Evolutionary conservation across 2,329 filamentous ascomycete species (phyloP).

Genomic region (Phialocephala sp.): DNA sequence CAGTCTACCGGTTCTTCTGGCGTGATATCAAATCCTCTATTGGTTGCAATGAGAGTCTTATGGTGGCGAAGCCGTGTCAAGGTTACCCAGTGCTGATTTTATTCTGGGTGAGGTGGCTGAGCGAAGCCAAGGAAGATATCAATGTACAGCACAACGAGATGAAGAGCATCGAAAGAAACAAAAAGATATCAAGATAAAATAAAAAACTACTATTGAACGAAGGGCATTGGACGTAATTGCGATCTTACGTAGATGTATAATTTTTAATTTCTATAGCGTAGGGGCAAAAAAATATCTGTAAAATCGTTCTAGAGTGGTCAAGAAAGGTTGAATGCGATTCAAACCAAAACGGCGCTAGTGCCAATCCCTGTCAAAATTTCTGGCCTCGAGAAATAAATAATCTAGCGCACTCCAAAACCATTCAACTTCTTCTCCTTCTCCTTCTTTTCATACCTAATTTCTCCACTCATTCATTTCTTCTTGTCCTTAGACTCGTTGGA

Average conservation of each 20-base stretch:
- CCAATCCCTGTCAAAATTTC: neutral
- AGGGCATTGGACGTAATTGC: too few relatives aligned
- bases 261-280: neutral
- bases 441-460: neutral
- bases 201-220: too few relatives aligned
- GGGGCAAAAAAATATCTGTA: neutral
- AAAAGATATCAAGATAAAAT: too few relatives aligned
- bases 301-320: neutral
- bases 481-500: conserved; percentile 10
- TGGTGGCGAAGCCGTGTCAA: conserved; percentile 10
- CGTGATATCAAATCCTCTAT: neutral
- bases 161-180: neutral
- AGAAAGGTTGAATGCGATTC: neutral
- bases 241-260: too few relatives aligned
- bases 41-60: neutral
- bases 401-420: neutral
- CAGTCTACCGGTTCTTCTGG: neutral
- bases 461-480: neutral
- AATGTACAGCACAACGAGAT: neutral
- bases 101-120: neutral
- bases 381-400: neutral
- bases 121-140: neutral
- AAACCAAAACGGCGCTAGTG: neutral
- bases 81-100: conserved; percentile 9
- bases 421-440: neutral